Evolutionary conservation across 2,329 filamentous ascomycete genomes (phyloP).

Genomic region (Colletotrichum sp.): DNA sequence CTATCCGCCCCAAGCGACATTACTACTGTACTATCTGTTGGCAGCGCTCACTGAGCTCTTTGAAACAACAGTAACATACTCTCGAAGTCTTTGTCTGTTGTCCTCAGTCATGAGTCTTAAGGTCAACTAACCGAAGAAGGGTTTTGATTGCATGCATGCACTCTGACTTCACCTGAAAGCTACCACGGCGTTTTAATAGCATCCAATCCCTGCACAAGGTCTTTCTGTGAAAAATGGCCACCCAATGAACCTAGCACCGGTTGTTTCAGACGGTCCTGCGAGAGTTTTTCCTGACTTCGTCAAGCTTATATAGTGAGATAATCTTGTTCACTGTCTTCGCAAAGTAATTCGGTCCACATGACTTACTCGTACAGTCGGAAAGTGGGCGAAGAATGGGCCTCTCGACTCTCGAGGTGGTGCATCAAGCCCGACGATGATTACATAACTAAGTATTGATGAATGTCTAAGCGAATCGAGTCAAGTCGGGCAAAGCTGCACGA

Average conservation of each 20-base stretch:
- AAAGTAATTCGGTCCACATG: neutral
- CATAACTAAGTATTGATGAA: neutral
- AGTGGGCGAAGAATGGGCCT: neutral
- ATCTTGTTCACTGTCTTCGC: neutral
- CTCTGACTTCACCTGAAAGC: neutral
- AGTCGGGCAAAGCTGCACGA: neutral
- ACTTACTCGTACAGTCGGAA: neutral
- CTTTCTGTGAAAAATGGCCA: neutral
- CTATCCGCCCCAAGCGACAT: neutral
- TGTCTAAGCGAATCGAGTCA: neutral
- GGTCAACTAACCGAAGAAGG: neutral
- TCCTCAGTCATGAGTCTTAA: neutral
- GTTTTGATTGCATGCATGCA: neutral
- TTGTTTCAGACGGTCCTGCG: neutral
- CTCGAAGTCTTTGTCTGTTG: neutral
- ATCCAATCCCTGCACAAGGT: neutral
- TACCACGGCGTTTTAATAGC: neutral
- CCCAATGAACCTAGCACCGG: neutral
- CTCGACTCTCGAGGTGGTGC: neutral
- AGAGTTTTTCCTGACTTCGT: neutral
- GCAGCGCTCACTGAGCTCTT: neutral
- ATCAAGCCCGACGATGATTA: neutral
- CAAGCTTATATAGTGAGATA: neutral
- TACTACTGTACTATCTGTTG: neutral
- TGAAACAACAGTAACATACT: neutral